phyloP scores from a whole-genome alignment of 768 basidiomycete species.

The Ramaria sp. region DNA sequence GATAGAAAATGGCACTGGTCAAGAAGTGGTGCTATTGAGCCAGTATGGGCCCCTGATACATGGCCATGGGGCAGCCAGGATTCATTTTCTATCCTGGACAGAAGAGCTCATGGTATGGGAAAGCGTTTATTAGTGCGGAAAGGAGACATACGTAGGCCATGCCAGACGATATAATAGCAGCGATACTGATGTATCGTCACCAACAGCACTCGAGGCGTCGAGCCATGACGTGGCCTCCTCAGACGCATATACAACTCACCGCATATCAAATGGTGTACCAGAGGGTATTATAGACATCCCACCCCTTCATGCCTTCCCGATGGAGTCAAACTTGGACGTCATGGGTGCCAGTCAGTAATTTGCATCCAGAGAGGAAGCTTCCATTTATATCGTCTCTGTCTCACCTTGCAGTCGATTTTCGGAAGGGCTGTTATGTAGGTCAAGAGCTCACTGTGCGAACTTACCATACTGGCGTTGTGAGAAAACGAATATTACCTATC shows the following conservation, averaged over 20 bases:
- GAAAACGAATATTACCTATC: conserved; percentile 88
- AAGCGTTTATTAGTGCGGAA: conserved; percentile 56
- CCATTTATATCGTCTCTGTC: conserved; percentile 10
- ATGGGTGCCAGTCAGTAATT: conserved; percentile 78
- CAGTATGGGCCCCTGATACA: conserved; percentile 43
- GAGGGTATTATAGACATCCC: conserved; percentile 74
- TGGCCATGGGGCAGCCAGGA: conserved; percentile 50
- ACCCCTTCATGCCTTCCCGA: conserved; percentile 74
- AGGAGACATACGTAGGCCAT: conserved; percentile 60
- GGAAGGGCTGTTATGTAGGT: conserved; percentile 97
- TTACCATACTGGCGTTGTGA: conserved; percentile 84
- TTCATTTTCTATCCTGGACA: conserved; percentile 40
- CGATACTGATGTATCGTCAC: conserved; percentile 16
- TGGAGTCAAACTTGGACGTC: conserved; percentile 89
- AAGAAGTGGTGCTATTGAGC: conserved; percentile 67
- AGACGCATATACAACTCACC: conserved; percentile 64
- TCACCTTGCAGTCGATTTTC: conserved; percentile 66
- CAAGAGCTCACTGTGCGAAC: conserved; percentile 96
- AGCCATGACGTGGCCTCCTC: conserved; percentile 42
- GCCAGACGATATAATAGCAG: conserved; percentile 4
- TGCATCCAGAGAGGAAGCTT: neutral
- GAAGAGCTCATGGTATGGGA: conserved; percentile 72
- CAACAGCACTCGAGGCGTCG: conserved; percentile 34
- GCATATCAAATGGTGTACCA: conserved; percentile 75
- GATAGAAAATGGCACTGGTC: conserved; percentile 41